Conservation (phyloP, 768 basidiomycete species). For the Hebeloma cylindrosporum region DNA sequence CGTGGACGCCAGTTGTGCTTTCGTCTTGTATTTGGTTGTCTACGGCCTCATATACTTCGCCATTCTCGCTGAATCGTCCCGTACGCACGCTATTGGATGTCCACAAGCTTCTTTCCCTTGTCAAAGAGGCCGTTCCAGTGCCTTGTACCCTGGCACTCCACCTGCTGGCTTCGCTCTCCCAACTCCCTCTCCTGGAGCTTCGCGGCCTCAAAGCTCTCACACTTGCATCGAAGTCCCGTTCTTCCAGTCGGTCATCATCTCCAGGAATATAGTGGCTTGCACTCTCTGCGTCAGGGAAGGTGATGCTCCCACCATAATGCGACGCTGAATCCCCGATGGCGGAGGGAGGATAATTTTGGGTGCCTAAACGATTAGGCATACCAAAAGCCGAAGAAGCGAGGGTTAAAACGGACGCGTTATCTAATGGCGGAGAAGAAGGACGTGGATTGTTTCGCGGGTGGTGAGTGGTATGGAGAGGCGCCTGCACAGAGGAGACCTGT, state of each 20-base stretch:
- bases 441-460: conserved; percentile 96
- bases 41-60: conserved; percentile 29
- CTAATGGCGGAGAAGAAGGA: conserved; percentile 85
- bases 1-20: conserved; percentile 12
- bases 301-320: conserved; percentile 64
- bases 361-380: conserved; percentile 52
- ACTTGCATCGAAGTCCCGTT: conserved; percentile 81
- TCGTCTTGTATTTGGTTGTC: conserved; percentile 27
- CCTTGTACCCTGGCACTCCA: conserved; percentile 78
- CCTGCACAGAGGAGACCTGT: conserved; percentile 54
- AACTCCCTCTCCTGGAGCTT: conserved; percentile 84
- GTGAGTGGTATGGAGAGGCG: conserved; percentile 86
- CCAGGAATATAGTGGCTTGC: conserved; percentile 65
- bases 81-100: conserved; percentile 61
- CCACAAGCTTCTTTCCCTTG: conserved; percentile 59
- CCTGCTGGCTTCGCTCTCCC: conserved; percentile 87
- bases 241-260: conserved; percentile 64
- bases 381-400: conserved; percentile 93
- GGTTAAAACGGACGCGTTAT: conserved; percentile 91
- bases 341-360: conserved; percentile 45
- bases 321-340: conserved; percentile 68
- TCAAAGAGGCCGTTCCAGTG: conserved; percentile 44
- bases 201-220: conserved; percentile 86
- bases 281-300: conserved; percentile 62
- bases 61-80: conserved; percentile 52